These are phyloP conservation scores for Cadophora sp. DNA, from an alignment of 2,329 filamentous ascomycete species.

Conservation along the genomic window DNA sequence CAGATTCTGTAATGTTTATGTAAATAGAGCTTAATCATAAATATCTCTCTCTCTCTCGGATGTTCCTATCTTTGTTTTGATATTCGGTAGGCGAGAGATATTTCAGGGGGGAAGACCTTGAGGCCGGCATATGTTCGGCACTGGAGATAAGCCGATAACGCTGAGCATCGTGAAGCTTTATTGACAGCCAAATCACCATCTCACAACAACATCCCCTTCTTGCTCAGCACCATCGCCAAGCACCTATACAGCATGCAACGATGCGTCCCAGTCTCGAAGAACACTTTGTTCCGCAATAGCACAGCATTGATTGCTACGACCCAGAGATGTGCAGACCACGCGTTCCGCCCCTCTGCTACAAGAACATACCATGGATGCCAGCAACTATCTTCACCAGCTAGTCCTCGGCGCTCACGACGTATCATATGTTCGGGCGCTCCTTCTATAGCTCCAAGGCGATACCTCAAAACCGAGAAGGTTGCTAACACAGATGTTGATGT, in stretches of 20 bases:
- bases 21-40: too few relatives aligned
- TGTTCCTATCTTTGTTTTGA: background rate
- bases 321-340: background rate
- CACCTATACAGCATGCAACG: background rate
- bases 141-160: slow-evolving; percentile 7
- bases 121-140: slow-evolving; percentile 3
- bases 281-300: background rate
- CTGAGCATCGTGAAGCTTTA: background rate
- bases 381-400: background rate
- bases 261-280: background rate
- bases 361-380: background rate
- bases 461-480: background rate
- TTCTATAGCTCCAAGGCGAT: background rate
- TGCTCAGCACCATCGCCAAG: background rate
- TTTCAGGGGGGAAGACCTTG: background rate
- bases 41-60: too few relatives aligned
- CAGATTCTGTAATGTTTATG: too few relatives aligned
- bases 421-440: too few relatives aligned
- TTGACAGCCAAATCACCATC: background rate
- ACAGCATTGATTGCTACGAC: background rate
- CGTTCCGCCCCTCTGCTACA: background rate
- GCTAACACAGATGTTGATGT: background rate
- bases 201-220: too few relatives aligned
- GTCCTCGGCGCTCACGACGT: background rate
- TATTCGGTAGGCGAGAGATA: background rate